phyloP scores from a whole-genome alignment of 2,329 filamentous ascomycete species.

The Drechslerella coelobrocha region DNA sequence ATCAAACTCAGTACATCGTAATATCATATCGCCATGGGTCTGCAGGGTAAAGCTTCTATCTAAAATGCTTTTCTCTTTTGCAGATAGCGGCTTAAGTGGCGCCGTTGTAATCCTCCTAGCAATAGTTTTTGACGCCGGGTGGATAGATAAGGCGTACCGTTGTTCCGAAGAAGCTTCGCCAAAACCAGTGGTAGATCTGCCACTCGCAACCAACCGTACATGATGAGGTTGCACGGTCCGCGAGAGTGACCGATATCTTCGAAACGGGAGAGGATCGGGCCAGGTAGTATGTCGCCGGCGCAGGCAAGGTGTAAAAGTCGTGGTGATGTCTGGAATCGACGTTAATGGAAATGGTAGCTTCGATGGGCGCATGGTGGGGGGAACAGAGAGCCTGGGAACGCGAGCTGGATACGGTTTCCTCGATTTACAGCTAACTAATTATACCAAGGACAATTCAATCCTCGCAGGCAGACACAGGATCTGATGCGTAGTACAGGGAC shows the following conservation, averaged over 20 bases:
- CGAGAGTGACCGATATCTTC: not conserved
- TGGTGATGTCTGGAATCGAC: constrained; percentile 13
- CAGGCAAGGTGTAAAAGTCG: not conserved
- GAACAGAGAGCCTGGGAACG: constrained; percentile 1
- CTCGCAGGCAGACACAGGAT: no score
- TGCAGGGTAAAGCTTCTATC: constrained; percentile 53
- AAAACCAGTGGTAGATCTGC: not conserved
- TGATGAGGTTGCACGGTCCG: not conserved
- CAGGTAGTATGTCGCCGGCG: not conserved
- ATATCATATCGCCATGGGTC: constrained; percentile 53
- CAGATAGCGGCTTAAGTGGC: constrained; percentile 36
- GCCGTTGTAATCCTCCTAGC: constrained; percentile 24
- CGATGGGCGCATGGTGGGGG: constrained; percentile 33
- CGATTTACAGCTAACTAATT: no score
- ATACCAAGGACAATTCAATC: no score
- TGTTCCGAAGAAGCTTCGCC: not conserved
- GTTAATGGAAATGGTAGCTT: constrained; percentile 23
- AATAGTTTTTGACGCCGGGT: not conserved
- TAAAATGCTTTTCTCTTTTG: constrained; percentile 43
- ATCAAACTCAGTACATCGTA: constrained; percentile 94
- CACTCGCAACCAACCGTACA: not conserved
- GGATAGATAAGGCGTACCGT: not conserved
- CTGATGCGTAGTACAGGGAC: no score
- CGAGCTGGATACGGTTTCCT: constrained; percentile 5
- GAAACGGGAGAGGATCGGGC: not conserved